Conservation (phyloP, 306 rosid species). For the Corylus heterophylla region DNA sequence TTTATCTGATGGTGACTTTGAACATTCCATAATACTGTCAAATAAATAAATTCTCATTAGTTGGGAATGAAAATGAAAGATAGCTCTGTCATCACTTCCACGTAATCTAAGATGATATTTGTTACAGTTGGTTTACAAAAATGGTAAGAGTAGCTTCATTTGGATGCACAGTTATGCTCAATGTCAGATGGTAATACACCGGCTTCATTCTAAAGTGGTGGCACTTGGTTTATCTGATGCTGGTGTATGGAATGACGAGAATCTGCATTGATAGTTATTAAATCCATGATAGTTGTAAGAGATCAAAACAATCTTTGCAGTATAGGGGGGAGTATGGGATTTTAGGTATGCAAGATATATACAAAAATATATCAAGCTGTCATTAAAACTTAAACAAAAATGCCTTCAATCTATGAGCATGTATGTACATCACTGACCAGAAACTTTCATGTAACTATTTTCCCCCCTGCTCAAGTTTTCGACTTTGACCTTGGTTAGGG, state of each 20-base stretch:
- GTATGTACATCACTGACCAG: neutral
- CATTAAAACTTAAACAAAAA: neutral
- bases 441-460: neutral
- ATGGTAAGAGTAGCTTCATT: neutral
- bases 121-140: neutral
- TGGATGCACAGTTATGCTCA: neutral
- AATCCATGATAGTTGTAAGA: neutral
- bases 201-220: neutral
- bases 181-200: neutral
- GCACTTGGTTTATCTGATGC: neutral
- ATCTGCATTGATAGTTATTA: neutral
- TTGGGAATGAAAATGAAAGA: neutral
- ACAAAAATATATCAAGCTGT: neutral
- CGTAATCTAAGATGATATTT: neutral
- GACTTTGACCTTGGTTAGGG: neutral
- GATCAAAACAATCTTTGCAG: neutral
- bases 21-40: neutral
- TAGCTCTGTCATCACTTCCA: neutral
- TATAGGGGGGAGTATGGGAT: neutral
- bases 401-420: neutral
- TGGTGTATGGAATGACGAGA: neutral
- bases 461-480: neutral
- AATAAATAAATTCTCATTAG: neutral
- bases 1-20: neutral
- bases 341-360: neutral